phyloP scores from a whole-genome alignment of 352 stramenopile genomes.

The Phytopythium helicoides region DNA sequence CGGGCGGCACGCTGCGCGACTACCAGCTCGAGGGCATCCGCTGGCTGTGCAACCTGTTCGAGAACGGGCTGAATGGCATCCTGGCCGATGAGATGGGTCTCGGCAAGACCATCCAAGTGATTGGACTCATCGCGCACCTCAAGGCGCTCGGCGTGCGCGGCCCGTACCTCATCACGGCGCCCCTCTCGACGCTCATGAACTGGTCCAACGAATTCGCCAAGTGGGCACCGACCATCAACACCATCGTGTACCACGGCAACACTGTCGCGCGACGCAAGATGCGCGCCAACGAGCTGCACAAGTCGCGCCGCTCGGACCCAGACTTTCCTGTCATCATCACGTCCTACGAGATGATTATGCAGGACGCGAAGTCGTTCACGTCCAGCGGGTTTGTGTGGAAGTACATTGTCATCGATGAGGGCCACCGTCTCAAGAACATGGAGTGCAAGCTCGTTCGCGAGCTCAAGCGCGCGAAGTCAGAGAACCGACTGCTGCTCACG shows the following conservation, averaged over 20 bases:
- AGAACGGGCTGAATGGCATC: constrained; percentile 96
- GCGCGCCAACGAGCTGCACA: constrained; percentile 45
- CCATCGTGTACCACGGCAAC: constrained; percentile 97
- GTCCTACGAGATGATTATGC: constrained; percentile 87
- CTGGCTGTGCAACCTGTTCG: constrained; percentile 97
- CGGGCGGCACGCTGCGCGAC: constrained; percentile 82
- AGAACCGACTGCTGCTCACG: constrained; percentile 94
- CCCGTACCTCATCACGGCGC: constrained; percentile 97
- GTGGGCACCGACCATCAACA: constrained; percentile 90
- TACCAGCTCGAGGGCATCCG: constrained; percentile 97
- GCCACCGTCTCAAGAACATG: constrained; percentile 98
- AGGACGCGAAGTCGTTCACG: constrained; percentile 63
- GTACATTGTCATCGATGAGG: constrained; percentile 98
- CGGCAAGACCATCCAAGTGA: constrained; percentile 92
- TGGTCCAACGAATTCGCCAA: constrained; percentile 93
- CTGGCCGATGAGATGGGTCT: constrained; percentile 88
- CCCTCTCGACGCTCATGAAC: constrained; percentile 97
- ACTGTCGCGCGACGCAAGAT: constrained; percentile 43
- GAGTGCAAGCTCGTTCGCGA: constrained; percentile 94
- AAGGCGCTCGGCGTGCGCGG: constrained; percentile 87
- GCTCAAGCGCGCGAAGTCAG: constrained; percentile 91
- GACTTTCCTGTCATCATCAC: constrained; percentile 88
- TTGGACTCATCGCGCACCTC: constrained; percentile 93
- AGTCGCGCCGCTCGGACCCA: constrained; percentile 44
- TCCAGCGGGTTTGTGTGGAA: constrained; percentile 80